phyloP scores from a whole-genome alignment of 2,329 filamentous ascomycete species.

The Ceratocystis smalleyi region DNA sequence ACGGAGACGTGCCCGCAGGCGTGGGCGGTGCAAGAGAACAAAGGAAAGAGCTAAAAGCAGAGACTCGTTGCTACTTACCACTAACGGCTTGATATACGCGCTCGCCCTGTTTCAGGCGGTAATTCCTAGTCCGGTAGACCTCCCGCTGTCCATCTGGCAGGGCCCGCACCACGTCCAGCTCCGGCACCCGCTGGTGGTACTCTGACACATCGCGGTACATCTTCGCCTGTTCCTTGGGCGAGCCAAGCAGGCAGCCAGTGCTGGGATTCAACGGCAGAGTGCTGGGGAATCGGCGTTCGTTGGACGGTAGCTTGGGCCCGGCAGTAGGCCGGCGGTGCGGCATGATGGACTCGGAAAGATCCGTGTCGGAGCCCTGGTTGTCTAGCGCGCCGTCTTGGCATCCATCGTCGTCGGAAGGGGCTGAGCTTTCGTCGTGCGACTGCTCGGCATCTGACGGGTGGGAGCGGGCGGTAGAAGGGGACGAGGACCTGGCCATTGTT shows the following conservation, averaged over 20 bases:
- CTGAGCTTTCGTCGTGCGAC: constrained; percentile 3
- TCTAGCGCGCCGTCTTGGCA: neutral
- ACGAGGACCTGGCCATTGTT: neutral
- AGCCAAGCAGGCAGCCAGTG: constrained; percentile 7
- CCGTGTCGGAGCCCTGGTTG: neutral
- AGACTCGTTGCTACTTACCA: constrained; percentile 5
- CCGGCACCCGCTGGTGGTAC: constrained; percentile 2
- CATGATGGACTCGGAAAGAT: neutral
- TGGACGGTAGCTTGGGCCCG: constrained; percentile 5
- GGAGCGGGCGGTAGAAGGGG: neutral
- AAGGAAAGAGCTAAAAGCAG: too few relatives aligned
- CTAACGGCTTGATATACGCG: constrained; percentile 11
- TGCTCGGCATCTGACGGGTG: neutral
- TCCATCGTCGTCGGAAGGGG: neutral
- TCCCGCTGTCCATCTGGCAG: constrained; percentile 1
- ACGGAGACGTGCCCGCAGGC: too few relatives aligned
- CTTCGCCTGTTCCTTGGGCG: constrained; percentile 11
- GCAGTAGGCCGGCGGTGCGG: neutral
- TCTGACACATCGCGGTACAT: constrained; percentile 11
- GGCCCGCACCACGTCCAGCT: constrained; percentile 8
- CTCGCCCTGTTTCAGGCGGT: constrained; percentile 5
- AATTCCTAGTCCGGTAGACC: constrained; percentile 3
- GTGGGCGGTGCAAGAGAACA: too few relatives aligned
- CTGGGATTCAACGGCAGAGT: constrained; percentile 2
- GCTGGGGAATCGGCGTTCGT: constrained; percentile 2